These are phyloP conservation scores for Fraxinus pennsylvanica DNA, from an alignment of 257 asterid species.

Conservation along the genomic window DNA sequence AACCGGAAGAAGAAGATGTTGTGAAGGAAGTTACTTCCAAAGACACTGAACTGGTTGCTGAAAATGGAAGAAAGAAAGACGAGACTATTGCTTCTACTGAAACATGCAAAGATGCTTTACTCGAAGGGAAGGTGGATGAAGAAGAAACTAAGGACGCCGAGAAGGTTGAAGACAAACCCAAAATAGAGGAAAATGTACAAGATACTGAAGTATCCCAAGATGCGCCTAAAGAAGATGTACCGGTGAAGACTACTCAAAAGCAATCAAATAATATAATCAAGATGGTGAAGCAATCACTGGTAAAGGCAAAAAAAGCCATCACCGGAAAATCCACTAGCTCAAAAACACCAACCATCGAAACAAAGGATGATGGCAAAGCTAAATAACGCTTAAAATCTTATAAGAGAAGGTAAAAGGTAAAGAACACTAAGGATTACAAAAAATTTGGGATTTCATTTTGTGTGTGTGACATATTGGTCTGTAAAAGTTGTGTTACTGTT, in stretches of 20 bases:
- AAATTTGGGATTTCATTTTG: conserved; percentile 37
- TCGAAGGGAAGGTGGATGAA: conserved; percentile 18
- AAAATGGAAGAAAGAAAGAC: conserved; percentile 26
- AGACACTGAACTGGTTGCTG: conserved; percentile 35
- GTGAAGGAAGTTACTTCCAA: conserved; percentile 40
- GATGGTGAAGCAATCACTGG: conserved; percentile 83
- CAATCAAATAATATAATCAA: conserved; percentile 59
- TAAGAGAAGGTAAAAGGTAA: neutral
- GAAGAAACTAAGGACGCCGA: conserved; percentile 8
- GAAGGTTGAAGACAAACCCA: conserved; percentile 20
- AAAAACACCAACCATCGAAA: conserved; percentile 54
- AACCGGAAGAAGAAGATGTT: conserved; percentile 29
- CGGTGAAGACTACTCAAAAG: conserved; percentile 52
- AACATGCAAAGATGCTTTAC: conserved; percentile 24
- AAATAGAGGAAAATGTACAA: conserved; percentile 24
- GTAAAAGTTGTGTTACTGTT: conserved; percentile 28
- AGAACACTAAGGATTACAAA: conserved; percentile 17
- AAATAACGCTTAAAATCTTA: conserved; percentile 26
- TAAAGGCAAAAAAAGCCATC: conserved; percentile 90
- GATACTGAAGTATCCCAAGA: conserved; percentile 33
- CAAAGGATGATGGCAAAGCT: conserved; percentile 44
- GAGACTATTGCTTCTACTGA: conserved; percentile 28
- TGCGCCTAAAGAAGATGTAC: conserved; percentile 46
- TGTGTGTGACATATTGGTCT: conserved; percentile 41
- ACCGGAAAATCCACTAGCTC: conserved; percentile 70